Base-by-base conservation (phyloP, 108 stramenopile genomes). In the Nitzschia inconspicua region DNA sequence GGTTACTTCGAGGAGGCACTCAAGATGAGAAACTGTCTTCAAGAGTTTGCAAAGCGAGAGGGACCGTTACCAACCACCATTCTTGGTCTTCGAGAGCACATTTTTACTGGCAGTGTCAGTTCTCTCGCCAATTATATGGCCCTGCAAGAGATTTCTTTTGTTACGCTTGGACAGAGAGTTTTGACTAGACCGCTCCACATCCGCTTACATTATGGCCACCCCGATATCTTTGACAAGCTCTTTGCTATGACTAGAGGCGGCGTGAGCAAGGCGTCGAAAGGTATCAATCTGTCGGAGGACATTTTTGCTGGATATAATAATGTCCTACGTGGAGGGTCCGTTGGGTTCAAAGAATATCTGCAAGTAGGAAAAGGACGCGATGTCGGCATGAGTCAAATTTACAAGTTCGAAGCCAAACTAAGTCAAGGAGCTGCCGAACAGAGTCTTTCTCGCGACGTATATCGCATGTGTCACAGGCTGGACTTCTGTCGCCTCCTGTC, bases 91-190 rank as follows among this genome's bases (percentile, higher is more conserved):
- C 79, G 98, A 31, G 98, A 98, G 70, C 98, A 98, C 80, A 98
- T 98, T 41, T 98, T 98, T 73, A 98, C 98, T 47, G 98, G 98
- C 28, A 90, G 89, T 68, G 96, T 98, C 13, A 94, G 91, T 67
- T 96, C 96, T 0, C 72, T 98, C 65, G 95, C 98, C 20, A 98
- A 97, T 62, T 98, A 98, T 77, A 98, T 98, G 98, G 98, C 98
- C 3, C 58, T 97, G 58, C 98, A 98, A 68, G 98, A 98, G 73
- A 91, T 89, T 34, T 94, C 92, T 9, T 98, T 98, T 44, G 96
- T 97, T 9, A 97, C 98, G 14, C 75, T 98, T 10, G 98, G 98
- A 23, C 98, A 98, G 61, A 87, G 98, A 32, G 96, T 98, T 14
- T 79, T 98, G 28, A 91, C 91, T 4, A 82, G 85, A 44, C 98